Evolutionary conservation across 176 grass and related monocot genomes (phyloP), one percentile per base, ranked within the genome.

Genomic region (Bromus sterilis): DNA sequence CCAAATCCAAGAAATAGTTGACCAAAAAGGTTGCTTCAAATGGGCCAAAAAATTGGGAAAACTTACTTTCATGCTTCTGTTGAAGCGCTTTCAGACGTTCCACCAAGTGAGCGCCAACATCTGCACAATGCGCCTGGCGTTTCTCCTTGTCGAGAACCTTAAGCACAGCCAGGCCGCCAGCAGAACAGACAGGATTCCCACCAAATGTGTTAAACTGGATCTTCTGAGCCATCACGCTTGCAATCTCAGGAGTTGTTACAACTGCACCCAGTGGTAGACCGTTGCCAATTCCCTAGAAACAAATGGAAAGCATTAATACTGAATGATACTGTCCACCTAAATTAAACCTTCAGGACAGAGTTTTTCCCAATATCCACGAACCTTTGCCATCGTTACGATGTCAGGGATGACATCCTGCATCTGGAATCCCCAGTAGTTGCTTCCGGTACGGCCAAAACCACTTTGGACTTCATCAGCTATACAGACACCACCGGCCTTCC

Each of bases 401-500:
- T 99, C 96, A 21, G 93, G 93, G 76, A 93, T 83, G 40, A 99
- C 93, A 78, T 71, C 88, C 61, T 99, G 96, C 16, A 89, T 99
- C 82, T 95, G 90, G 67, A 99, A 99, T 81, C 96, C 96, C 96
- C 93, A 99, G 13, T 99, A 99, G 70, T 95, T 89, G 42, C 93
- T 95, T 81, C 96, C 96, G 49, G 93, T 93, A 32, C 96, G 91
- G 24, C 96, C 96, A 74, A 99, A 99, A 51, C 96, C 93, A 82
- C 93, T 99, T 44, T 99, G 96, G 26, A 99, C 96, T 85, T 99
- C 96, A 65, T 99, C 96, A 68, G 96, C 96, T 86, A 99, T 99
- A 83, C 93, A 99, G 43, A 99, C 93, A 37, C 96, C 96, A 75
- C 91, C 93, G 76, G 86, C 85, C 82, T 93, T 93, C 16, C 91